phyloP scores from a whole-genome alignment of 2,329 filamentous ascomycete genomes.

The Diplodia mutila region DNA sequence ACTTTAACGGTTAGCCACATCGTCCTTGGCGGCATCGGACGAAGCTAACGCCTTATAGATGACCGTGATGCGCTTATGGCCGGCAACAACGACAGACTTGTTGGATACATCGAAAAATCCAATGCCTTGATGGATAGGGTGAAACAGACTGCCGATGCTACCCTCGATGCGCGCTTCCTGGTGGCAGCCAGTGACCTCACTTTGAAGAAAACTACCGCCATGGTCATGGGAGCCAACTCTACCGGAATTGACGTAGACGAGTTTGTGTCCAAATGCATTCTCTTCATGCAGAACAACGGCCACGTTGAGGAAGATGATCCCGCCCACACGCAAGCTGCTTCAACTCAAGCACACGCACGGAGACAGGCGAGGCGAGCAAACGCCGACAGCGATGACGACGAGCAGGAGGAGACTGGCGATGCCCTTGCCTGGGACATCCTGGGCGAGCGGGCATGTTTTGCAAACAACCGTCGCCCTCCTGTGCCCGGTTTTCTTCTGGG shows the following conservation, averaged over 20 bases:
- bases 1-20: constrained; percentile 58
- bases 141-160: constrained; percentile 87
- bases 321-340: constrained; percentile 50
- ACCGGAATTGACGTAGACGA: constrained; percentile 87
- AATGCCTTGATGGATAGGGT: constrained; percentile 69
- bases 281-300: constrained; percentile 75
- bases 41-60: constrained; percentile 54
- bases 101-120: constrained; percentile 67
- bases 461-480: constrained; percentile 72
- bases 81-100: constrained; percentile 66
- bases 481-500: constrained; percentile 85
- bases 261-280: constrained; percentile 86
- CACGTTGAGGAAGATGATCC: constrained; percentile 51
- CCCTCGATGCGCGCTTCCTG: constrained; percentile 84
- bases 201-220: constrained; percentile 74
- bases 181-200: constrained; percentile 80
- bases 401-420: constrained; percentile 70
- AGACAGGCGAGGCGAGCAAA: constrained; percentile 47
- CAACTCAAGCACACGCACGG: constrained; percentile 57
- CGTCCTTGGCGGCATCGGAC: background rate
- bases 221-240: constrained; percentile 72
- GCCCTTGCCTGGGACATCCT: constrained; percentile 85
- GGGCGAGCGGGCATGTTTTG: constrained; percentile 76
- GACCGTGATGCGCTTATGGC: constrained; percentile 73
- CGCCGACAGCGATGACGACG: constrained; percentile 65